Conservation (phyloP, 2,329 filamentous ascomycete species). For the Colletotrichum sublineola region DNA sequence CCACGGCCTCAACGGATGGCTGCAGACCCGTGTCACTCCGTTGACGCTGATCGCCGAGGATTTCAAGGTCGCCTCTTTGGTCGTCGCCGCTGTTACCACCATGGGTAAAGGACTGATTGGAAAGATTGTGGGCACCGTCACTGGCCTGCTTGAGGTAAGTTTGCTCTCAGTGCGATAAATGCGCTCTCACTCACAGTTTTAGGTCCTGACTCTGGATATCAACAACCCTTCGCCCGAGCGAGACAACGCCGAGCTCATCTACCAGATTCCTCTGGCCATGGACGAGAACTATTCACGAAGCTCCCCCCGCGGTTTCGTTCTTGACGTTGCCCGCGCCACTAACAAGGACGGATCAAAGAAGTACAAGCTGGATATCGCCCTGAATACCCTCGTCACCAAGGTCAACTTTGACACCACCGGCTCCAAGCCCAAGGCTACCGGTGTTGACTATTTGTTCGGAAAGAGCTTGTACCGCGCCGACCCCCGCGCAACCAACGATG, state of each 20-base stretch:
- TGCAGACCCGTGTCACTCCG: conserved; percentile 44
- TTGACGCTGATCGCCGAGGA: conserved; percentile 7
- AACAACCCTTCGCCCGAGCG: background rate
- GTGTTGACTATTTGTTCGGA: conserved; percentile 57
- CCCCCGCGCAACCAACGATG: conserved; percentile 48
- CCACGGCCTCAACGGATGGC: conserved; percentile 70
- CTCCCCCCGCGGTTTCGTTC: conserved; percentile 61
- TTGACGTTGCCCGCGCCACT: conserved; percentile 43
- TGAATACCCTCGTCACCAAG: conserved; percentile 48
- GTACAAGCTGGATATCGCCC: conserved; percentile 45
- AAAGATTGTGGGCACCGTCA: background rate
- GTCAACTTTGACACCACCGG: conserved; percentile 52
- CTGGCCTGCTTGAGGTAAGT: background rate
- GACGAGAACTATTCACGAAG: conserved; percentile 56
- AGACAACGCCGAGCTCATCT: conserved; percentile 29
- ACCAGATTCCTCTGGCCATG: conserved; percentile 60
- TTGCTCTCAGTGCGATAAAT: background rate
- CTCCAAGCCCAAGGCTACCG: conserved; percentile 48
- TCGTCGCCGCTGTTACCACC: background rate
- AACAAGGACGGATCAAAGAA: conserved; percentile 28
- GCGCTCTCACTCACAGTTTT: background rate
- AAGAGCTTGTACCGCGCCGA: conserved; percentile 58
- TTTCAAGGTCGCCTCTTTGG: conserved; percentile 1
- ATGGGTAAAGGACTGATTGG: background rate
- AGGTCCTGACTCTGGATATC: conserved; percentile 13